Evolutionary conservation across 352 stramenopile species (phyloP), one percentile per base, ranked within the genome.

Genomic region (Globisporangium camurandrum): DNA sequence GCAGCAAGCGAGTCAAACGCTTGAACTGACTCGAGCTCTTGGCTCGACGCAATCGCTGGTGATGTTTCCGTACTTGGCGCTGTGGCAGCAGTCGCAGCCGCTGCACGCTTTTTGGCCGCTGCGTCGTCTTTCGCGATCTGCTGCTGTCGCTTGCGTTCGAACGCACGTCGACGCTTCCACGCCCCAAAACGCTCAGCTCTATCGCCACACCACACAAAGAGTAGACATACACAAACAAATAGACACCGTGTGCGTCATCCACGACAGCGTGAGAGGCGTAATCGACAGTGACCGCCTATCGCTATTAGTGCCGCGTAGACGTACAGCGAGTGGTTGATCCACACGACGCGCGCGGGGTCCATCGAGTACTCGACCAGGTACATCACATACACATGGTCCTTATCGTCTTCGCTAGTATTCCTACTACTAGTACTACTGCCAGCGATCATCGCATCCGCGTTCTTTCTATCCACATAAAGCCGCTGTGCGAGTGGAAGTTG

Each of bases 281-380:
- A n/a, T n/a, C n/a, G n/a, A n/a, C n/a, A n/a, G n/a, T n/a, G n/a
- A n/a, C n/a, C n/a, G n/a, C n/a, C n/a, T n/a, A n/a, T n/a, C n/a
- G n/a, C n/a, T n/a, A n/a, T n/a, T n/a, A n/a, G n/a, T n/a, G n/a
- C 5, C 19, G 28, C 30, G 50, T 2, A n/a, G 2, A 69, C 75
- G 31, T 73, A 86, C 75, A 87, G 51, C 0, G 66, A 80, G 30
- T 84, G 75, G 43, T 70, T 82, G 47, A 88, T 71, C 76, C 76
- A 88, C 40, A 84, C 71, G 19, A 73, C 58, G 22, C 71, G 69
- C 46, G 54, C 69, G 16, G 69, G 71, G 26, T 88, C 71, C 53
- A 84, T 68, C 22, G 73, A 88, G 42, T 79, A 84, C 46, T 88
- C 76, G 20, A 86, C 73, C 1, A 88, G 61, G 34, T 83, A 86